Evolutionary conservation across 176 grass and related monocot species (phyloP).

Genomic region (Areca catechu): DNA sequence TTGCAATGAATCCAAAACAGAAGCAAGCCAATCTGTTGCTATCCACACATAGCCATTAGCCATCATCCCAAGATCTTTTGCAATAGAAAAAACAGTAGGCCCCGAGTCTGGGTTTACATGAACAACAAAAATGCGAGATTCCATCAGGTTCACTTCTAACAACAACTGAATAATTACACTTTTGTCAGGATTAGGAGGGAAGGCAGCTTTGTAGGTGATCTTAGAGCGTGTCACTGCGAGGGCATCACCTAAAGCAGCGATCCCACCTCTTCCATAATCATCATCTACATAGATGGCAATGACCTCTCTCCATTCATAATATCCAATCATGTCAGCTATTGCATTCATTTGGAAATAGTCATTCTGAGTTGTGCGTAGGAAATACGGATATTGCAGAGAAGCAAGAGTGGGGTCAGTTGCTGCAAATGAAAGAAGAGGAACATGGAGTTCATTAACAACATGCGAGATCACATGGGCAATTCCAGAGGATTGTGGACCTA

Average conservation of each 20-base stretch:
- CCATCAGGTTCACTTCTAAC: constrained; percentile 39
- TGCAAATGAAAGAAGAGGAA: constrained; percentile 1
- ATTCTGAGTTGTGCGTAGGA: constrained; percentile 42
- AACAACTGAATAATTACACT: constrained; percentile 31
- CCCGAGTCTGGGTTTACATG: constrained; percentile 76
- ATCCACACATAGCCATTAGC: constrained; percentile 68
- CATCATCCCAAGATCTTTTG: constrained; percentile 52
- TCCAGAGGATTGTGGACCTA: constrained; percentile 6
- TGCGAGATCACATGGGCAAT: constrained; percentile 12
- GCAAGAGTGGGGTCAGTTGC: not conserved
- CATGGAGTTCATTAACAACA: constrained; percentile 10
- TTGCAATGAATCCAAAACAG: constrained; percentile 24
- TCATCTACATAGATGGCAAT: constrained; percentile 58
- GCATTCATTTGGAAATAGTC: constrained; percentile 69
- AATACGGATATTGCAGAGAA: constrained; percentile 58
- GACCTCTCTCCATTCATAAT: constrained; percentile 57
- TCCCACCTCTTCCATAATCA: constrained; percentile 63
- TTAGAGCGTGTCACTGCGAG: constrained; percentile 20
- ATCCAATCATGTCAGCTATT: constrained; percentile 37
- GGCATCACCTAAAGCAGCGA: constrained; percentile 45
- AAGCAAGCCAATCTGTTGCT: constrained; percentile 79
- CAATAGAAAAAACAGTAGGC: constrained; percentile 42
- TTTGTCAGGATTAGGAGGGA: constrained; percentile 31
- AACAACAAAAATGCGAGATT: constrained; percentile 70
- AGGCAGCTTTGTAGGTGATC: constrained; percentile 48